Percentiles rank a stretch among this genome's conserved stretches.
Evolutionary conservation across 2,329 filamentous ascomycete species (phyloP).

Genomic region (Paecilomyces sp.): DNA sequence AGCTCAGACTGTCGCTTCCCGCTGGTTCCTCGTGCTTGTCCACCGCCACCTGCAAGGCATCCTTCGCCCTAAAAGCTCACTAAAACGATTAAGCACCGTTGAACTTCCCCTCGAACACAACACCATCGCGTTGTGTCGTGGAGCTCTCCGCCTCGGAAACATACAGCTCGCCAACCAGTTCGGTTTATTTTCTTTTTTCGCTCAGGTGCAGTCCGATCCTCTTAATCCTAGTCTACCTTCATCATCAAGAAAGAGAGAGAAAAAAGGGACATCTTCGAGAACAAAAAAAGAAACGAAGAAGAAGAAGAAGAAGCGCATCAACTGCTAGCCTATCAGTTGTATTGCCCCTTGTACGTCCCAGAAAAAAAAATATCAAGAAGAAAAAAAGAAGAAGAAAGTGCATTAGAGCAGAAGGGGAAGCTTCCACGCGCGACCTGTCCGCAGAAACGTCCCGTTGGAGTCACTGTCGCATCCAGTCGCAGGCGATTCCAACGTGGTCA

Average conservation of each 20-base stretch:
- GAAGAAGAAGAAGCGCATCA: not conserved
- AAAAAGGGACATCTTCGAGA: not conserved
- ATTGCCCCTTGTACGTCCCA: not conserved
- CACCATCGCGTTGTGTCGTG: constrained; percentile 5
- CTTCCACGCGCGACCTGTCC: not conserved
- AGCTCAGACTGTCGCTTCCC: constrained; percentile 16
- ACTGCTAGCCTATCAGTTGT: not conserved
- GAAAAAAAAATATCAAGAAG: not conserved
- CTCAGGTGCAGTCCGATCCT: not conserved
- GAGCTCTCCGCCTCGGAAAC: not conserved
- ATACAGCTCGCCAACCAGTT: not conserved
- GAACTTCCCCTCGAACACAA: not conserved
- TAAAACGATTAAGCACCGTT: constrained; percentile 33
- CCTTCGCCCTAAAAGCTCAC: constrained; percentile 27
- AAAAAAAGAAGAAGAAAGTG: not conserved
- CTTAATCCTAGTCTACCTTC: not conserved
- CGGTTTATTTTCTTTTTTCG: not conserved
- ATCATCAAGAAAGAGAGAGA: not conserved
- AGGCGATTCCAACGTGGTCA: not conserved
- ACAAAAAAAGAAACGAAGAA: not conserved
- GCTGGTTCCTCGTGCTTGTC: constrained; percentile 27
- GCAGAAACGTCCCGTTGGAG: constrained; percentile 1
- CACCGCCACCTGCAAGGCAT: constrained; percentile 32
- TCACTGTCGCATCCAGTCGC: not conserved
- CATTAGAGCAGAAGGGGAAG: too few relatives aligned